Evolutionary conservation across 768 basidiomycete genomes (phyloP).

Genomic region (Pluteus cervinus): DNA sequence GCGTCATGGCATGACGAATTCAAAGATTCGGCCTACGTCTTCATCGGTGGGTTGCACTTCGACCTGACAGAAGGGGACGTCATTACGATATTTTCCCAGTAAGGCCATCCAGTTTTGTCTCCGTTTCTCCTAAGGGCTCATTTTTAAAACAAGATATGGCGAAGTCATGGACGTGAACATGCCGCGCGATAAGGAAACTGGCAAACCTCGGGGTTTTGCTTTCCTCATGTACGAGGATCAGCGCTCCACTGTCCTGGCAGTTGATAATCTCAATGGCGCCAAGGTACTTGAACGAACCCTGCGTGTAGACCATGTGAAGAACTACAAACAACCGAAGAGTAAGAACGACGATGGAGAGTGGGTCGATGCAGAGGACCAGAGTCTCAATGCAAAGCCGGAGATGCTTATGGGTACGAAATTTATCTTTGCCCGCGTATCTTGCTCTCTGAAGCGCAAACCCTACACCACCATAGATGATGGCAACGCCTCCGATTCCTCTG

Average conservation of each 20-base stretch:
- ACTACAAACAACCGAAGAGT: conserved; percentile 82
- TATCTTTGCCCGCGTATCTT: conserved; percentile 2
- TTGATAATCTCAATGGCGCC: conserved; percentile 98
- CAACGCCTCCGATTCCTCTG: conserved; percentile 60
- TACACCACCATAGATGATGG: conserved; percentile 34
- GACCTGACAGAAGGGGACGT: conserved; percentile 98
- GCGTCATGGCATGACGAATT: conserved; percentile 97
- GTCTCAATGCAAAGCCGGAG: conserved; percentile 80
- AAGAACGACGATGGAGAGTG: conserved; percentile 82
- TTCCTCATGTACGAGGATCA: conserved; percentile 99
- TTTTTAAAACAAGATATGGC: conserved; percentile 63
- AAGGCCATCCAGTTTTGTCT: conserved; percentile 22
- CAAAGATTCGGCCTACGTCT: conserved; percentile 96
- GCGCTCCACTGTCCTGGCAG: conserved; percentile 89
- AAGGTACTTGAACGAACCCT: conserved; percentile 80
- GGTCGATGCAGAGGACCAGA: conserved; percentile 80
- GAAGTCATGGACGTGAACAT: conserved; percentile 94
- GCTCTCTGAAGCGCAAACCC: no score
- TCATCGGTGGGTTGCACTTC: conserved; percentile 80
- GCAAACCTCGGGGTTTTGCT: conserved; percentile 86
- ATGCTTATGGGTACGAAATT: conserved; percentile 51
- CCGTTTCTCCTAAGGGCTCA: conserved; percentile 4
- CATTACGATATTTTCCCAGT: conserved; percentile 97
- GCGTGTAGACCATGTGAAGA: conserved; percentile 87
- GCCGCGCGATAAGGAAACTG: conserved; percentile 90